Evolutionary conservation across 768 basidiomycete species (phyloP).

Genomic region (Chalciporus pseudorubinellus): DNA sequence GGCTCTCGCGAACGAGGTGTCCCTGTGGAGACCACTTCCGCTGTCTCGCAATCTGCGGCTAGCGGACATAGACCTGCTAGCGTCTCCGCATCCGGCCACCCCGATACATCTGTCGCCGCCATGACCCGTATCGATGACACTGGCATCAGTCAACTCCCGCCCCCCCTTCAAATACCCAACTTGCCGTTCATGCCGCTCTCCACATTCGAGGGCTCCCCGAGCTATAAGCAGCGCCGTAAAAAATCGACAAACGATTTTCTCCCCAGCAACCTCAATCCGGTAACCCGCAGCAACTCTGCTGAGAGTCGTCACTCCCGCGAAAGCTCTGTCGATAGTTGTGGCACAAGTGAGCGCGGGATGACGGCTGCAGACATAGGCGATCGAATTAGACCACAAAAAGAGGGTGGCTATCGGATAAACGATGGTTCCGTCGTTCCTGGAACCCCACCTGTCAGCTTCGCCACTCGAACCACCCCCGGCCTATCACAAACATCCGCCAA

Average conservation of each 20-base stretch:
- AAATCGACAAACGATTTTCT: constrained; percentile 49
- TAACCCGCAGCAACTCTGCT: constrained; percentile 24
- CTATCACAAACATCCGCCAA: constrained; percentile 23
- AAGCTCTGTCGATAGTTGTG: constrained; percentile 23
- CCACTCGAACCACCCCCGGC: constrained; percentile 20
- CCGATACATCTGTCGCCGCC: constrained; percentile 1
- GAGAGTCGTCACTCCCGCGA: constrained; percentile 19
- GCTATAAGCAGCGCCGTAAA: constrained; percentile 87
- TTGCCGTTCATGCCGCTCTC: constrained; percentile 61
- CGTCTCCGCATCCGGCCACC: constrained; percentile 2
- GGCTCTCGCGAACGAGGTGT: constrained; percentile 35
- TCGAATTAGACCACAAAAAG: constrained; percentile 28
- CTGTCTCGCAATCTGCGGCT: constrained; percentile 4
- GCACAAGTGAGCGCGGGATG: constrained; percentile 32
- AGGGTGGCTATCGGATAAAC: constrained; percentile 13
- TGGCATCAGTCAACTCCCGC: constrained; percentile 12
- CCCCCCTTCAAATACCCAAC: constrained; percentile 18
- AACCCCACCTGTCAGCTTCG: constrained; percentile 18
- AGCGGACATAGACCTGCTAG: constrained; percentile 16
- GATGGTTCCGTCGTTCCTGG: constrained; percentile 9
- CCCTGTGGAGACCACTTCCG: constrained; percentile 32
- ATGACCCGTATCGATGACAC: constrained; percentile 28
- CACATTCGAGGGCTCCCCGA: constrained; percentile 80
- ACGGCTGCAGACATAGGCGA: constrained; percentile 67
- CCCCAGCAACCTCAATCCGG: constrained; percentile 27